phyloP scores from a whole-genome alignment of 2,329 filamentous ascomycete species.

The Zasmidium citrigriseum region DNA sequence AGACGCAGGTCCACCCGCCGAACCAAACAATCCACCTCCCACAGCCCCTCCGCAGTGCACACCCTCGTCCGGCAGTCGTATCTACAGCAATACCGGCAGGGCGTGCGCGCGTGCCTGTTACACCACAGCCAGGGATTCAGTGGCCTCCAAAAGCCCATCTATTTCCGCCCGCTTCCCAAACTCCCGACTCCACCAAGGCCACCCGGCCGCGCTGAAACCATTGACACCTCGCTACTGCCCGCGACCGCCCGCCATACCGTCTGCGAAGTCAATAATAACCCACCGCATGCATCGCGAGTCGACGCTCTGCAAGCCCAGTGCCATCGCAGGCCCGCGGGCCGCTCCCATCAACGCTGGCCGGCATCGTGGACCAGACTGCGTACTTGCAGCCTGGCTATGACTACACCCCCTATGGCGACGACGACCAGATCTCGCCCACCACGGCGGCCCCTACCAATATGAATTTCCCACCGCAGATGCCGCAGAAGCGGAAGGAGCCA shows the following conservation, averaged over 20 bases:
- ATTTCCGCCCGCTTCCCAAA: background rate
- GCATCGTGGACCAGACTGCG: constrained; percentile 59
- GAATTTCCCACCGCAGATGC: constrained; percentile 4
- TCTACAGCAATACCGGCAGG: background rate
- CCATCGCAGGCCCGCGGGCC: constrained; percentile 1
- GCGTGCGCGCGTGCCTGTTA: background rate
- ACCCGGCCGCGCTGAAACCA: background rate
- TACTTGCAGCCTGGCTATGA: constrained; percentile 88
- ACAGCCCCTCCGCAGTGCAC: background rate
- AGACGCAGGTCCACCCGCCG: background rate
- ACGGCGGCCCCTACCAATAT: constrained; percentile 14
- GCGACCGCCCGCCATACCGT: background rate
- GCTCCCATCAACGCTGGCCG: constrained; percentile 31
- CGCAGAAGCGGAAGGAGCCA: constrained; percentile 30
- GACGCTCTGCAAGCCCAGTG: background rate
- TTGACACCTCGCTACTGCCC: background rate
- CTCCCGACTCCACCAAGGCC: background rate
- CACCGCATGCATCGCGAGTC: background rate
- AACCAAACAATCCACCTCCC: background rate
- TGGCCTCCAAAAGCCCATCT: background rate
- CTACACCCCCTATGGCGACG: constrained; percentile 23
- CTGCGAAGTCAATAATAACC: background rate
- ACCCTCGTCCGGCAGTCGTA: background rate
- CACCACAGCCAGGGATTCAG: background rate
- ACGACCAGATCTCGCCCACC: constrained; percentile 18